These are phyloP conservation scores for Ogataea dorogensis DNA, from an alignment of 805 yeast species.

Conservation along the genomic window DNA sequence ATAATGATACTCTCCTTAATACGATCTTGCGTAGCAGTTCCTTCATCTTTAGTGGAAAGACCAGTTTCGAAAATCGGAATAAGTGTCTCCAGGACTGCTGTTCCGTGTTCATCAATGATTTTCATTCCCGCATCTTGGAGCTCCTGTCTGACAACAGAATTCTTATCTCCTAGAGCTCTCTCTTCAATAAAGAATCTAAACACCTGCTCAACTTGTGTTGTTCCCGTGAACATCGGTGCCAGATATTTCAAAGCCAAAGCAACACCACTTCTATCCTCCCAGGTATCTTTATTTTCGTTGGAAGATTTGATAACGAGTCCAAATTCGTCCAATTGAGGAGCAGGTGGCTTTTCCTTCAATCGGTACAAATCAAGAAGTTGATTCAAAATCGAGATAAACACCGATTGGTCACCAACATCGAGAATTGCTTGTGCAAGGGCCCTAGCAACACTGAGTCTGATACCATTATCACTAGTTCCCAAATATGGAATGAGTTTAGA, in stretches of 20 bases:
- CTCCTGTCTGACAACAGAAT: conserved; percentile 70
- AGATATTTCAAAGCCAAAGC: conserved; percentile 64
- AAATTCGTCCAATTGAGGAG: conserved; percentile 72
- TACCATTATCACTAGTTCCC: conserved; percentile 57
- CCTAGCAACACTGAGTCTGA: conserved; percentile 70
- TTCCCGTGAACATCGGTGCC: conserved; percentile 44
- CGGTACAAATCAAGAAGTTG: conserved; percentile 55
- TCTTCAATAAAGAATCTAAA: conserved; percentile 57
- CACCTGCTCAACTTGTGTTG: conserved; percentile 48
- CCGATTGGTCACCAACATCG: conserved; percentile 23
- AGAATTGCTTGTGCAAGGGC: conserved; percentile 62
- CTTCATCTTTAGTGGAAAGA: conserved; percentile 49
- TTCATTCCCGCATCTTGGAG: conserved; percentile 87
- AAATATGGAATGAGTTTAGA: conserved; percentile 47
- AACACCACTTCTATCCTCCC: conserved; percentile 84
- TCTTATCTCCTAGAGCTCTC: conserved; percentile 72
- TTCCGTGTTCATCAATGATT: conserved; percentile 66
- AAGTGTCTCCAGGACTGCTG: conserved; percentile 62
- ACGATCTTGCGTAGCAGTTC: conserved; percentile 51
- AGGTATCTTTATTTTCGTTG: conserved; percentile 63
- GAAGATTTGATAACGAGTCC: conserved; percentile 72
- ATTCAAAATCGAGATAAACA: conserved; percentile 38
- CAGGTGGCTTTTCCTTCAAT: conserved; percentile 66
- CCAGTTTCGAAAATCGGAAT: conserved; percentile 79
- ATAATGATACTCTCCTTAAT: conserved; percentile 81